Evolutionary conservation across 2,329 filamentous ascomycete species (phyloP).

Genomic region (Botryosphaeria dothidea): DNA sequence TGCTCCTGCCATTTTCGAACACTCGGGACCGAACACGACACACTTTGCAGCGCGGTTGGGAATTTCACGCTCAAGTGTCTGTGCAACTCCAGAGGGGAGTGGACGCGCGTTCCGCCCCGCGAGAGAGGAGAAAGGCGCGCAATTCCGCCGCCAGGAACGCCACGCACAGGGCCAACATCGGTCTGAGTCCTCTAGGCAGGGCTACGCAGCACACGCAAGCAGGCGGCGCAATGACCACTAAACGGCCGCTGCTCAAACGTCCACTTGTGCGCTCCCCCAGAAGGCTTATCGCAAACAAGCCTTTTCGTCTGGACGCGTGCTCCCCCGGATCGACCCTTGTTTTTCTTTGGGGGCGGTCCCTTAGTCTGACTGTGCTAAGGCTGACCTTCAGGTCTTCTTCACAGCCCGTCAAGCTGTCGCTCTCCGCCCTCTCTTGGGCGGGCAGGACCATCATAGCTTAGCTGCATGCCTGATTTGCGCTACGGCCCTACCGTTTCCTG

Average conservation of each 20-base stretch:
- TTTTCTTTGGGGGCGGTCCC: background rate
- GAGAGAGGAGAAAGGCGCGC: background rate
- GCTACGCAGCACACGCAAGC: background rate
- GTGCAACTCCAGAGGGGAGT: background rate
- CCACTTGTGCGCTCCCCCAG: background rate
- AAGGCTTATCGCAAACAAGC: slow-evolving; percentile 7
- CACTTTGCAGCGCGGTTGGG: no score
- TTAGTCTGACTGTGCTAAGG: background rate
- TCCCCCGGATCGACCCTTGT: background rate
- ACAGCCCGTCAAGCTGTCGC: no score
- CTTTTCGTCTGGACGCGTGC: background rate
- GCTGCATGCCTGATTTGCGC: background rate
- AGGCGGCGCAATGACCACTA: background rate
- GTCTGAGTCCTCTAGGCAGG: background rate
- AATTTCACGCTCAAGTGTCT: no score
- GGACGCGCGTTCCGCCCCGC: slow-evolving; percentile 1
- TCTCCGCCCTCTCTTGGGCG: background rate
- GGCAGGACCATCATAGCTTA: background rate
- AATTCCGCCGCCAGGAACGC: background rate
- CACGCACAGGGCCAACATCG: background rate
- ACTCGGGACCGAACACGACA: no score
- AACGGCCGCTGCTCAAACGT: background rate
- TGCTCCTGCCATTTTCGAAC: no score
- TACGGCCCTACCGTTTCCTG: background rate
- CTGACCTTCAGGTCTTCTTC: no score